Conservation (phyloP, 176 grass and related monocot genomes). For the Pharus latifolius region DNA sequence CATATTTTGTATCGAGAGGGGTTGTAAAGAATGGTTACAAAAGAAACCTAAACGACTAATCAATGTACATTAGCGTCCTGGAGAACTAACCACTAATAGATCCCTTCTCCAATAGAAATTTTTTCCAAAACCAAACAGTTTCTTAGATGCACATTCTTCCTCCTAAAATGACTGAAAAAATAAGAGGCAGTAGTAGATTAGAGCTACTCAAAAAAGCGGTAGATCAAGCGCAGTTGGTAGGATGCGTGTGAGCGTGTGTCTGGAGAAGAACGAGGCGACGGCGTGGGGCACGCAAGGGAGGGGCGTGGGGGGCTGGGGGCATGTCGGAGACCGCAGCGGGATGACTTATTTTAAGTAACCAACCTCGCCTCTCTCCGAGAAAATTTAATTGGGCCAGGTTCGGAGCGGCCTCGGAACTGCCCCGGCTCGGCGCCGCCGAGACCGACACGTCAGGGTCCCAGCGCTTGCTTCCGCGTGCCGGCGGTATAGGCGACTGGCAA, state of each 20-base stretch:
- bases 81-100: too few relatives aligned
- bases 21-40: too few relatives aligned
- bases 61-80: too few relatives aligned
- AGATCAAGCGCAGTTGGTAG: neutral
- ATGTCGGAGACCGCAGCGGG: constrained; percentile 32
- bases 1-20: too few relatives aligned
- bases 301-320: constrained; percentile 26
- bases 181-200: neutral
- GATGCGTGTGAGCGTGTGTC: neutral
- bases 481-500: neutral
- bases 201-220: neutral
- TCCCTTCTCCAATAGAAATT: too few relatives aligned
- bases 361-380: neutral
- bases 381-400: neutral
- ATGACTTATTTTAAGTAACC: neutral
- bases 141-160: too few relatives aligned
- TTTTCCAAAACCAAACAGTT: too few relatives aligned
- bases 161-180: too few relatives aligned
- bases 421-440: neutral
- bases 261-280: neutral
- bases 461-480: neutral
- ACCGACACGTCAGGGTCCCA: neutral
- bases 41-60: too few relatives aligned
- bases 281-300: constrained; percentile 24
- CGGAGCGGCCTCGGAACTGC: neutral